Percentiles rank a stretch among this genome's conserved stretches.
These are phyloP conservation scores for Apiospora marii DNA, from an alignment of 2,329 filamentous ascomycete species.

Conservation along the genomic window DNA sequence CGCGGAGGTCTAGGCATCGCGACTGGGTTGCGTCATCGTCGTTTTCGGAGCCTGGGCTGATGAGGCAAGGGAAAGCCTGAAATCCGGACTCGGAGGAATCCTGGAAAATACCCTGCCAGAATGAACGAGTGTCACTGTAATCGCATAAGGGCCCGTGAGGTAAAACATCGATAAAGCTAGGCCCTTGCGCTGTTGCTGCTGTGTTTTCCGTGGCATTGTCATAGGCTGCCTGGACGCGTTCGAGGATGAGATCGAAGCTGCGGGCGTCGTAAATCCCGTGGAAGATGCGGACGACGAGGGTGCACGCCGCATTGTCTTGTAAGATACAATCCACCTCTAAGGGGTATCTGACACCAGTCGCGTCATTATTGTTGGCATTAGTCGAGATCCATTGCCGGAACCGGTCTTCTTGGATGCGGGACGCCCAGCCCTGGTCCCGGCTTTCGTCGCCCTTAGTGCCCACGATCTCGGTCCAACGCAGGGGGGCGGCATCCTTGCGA, in stretches of 20 bases:
- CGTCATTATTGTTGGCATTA: slow-evolving; percentile 48
- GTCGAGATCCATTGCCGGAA: slow-evolving; percentile 60
- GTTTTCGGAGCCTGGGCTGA: slow-evolving; percentile 20
- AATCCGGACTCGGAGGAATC: slow-evolving; percentile 43
- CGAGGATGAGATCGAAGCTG: slow-evolving; percentile 74
- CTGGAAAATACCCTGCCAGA: slow-evolving; percentile 72
- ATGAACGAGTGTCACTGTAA: slow-evolving; percentile 53
- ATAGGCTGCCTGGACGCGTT: slow-evolving; percentile 64
- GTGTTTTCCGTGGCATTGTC: slow-evolving; percentile 28
- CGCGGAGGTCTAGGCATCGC: slow-evolving; percentile 46
- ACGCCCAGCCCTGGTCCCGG: slow-evolving; percentile 38
- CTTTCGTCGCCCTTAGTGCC: slow-evolving; percentile 35
- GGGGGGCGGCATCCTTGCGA: slow-evolving; percentile 40
- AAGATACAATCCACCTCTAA: slow-evolving; percentile 59
- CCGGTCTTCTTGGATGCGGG: slow-evolving; percentile 43
- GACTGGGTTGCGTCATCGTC: slow-evolving; percentile 34
- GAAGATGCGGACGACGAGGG: slow-evolving; percentile 75
- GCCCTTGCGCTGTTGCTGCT: slow-evolving; percentile 43
- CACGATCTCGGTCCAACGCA: slow-evolving; percentile 54
- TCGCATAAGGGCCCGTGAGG: slow-evolving; percentile 71
- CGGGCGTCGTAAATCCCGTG: slow-evolving; percentile 89
- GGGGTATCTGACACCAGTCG: slow-evolving; percentile 55
- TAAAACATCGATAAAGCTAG: slow-evolving; percentile 72
- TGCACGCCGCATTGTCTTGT: slow-evolving; percentile 32
- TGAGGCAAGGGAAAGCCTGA: slow-evolving; percentile 34